Conservation (phyloP, 441 rosid species). For the Biscutella laevigata region DNA sequence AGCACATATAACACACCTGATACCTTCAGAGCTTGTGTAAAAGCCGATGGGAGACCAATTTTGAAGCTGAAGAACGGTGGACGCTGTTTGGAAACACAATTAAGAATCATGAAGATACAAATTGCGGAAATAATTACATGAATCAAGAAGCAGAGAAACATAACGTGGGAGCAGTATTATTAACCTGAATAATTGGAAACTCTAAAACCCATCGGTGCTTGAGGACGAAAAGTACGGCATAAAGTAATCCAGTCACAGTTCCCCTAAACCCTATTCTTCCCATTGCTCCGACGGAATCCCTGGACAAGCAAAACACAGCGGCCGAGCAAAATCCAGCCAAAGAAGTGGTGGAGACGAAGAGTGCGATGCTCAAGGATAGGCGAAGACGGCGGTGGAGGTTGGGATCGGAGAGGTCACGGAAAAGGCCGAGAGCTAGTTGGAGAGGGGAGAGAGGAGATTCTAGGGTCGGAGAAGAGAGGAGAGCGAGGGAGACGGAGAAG, state of each 20-base stretch:
- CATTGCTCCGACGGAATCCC: slow-evolving; percentile 19
- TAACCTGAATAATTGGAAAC: slow-evolving; percentile 80
- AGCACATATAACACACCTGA: slow-evolving; percentile 39
- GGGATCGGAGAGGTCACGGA: slow-evolving; percentile 30
- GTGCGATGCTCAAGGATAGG: slow-evolving; percentile 34
- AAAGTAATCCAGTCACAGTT: slow-evolving; percentile 51
- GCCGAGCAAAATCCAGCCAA: slow-evolving; percentile 50
- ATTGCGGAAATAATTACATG: neutral
- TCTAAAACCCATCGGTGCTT: slow-evolving; percentile 63
- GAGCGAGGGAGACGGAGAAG: slow-evolving; percentile 45
- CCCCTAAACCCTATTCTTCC: slow-evolving; percentile 54
- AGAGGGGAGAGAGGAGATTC: slow-evolving; percentile 34
- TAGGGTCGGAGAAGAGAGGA: slow-evolving; percentile 41
- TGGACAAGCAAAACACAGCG: slow-evolving; percentile 33
- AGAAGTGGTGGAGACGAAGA: slow-evolving; percentile 35
- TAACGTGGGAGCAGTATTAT: too few relatives aligned
- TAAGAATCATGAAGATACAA: slow-evolving; percentile 5
- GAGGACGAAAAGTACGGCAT: slow-evolving; percentile 38
- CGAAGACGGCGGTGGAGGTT: slow-evolving; percentile 46
- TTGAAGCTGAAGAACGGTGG: slow-evolving; percentile 73
- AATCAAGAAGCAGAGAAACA: neutral
- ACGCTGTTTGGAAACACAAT: slow-evolving; percentile 42
- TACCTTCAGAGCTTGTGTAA: slow-evolving; percentile 46
- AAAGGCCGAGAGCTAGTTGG: slow-evolving; percentile 33
- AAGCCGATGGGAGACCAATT: slow-evolving; percentile 65